A percentile compares a stretch with the other conserved stretches of the same genome.
Evolutionary conservation across 768 basidiomycete species (phyloP).

Genomic region (Sistotremastrum niveocremeum): DNA sequence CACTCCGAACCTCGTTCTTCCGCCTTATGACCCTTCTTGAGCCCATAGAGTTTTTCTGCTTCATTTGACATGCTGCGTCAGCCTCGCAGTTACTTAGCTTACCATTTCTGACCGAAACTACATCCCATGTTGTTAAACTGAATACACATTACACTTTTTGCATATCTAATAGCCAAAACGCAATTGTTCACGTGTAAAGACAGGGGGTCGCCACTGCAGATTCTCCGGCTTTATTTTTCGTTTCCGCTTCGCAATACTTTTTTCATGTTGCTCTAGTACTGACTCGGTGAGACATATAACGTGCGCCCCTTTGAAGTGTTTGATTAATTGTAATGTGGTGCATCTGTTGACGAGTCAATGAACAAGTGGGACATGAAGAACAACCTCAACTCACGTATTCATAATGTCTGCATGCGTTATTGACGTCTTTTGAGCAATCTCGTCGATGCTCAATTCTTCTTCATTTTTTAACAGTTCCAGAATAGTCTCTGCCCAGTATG

Average conservation of each 20-base stretch:
- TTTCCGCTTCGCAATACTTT: constrained; percentile 63
- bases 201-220: constrained; percentile 90
- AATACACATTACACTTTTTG: not conserved
- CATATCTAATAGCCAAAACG: constrained; percentile 43
- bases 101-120: too few relatives aligned
- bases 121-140: too few relatives aligned
- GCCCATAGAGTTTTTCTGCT: too few relatives aligned
- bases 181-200: constrained; percentile 80
- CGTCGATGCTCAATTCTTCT: constrained; percentile 82
- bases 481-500: constrained; percentile 96
- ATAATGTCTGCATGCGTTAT: constrained; percentile 95
- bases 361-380: constrained; percentile 4
- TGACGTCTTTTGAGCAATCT: constrained; percentile 89
- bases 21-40: too few relatives aligned
- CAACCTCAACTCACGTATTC: constrained; percentile 71
- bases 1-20: too few relatives aligned
- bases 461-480: constrained; percentile 73
- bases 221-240: constrained; percentile 66
- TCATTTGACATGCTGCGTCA: too few relatives aligned
- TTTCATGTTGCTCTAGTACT: constrained; percentile 83
- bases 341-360: constrained; percentile 38
- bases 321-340: constrained; percentile 87
- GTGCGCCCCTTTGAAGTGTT: constrained; percentile 91
- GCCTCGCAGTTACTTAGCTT: too few relatives aligned
- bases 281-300: constrained; percentile 85